These are phyloP conservation scores for Beta lomatogona DNA, from an alignment of 179 eudicot species.

Conservation along the genomic window DNA sequence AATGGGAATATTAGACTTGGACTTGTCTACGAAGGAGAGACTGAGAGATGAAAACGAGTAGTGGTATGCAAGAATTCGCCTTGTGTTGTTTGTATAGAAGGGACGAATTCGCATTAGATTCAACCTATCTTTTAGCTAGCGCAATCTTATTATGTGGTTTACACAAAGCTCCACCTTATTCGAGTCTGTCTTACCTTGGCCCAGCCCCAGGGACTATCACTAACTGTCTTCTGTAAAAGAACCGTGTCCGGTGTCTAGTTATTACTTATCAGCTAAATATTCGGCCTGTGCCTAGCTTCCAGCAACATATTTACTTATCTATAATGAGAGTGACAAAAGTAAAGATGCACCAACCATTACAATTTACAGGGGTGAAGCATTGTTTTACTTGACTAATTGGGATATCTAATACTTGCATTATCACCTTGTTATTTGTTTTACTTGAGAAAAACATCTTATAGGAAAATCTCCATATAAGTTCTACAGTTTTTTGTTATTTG, in stretches of 20 bases:
- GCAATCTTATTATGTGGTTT: not conserved
- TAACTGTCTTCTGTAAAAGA: not conserved
- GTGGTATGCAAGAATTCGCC: not conserved
- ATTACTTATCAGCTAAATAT: not conserved
- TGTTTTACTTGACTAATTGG: not conserved
- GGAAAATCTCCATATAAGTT: not conserved
- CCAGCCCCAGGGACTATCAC: not conserved
- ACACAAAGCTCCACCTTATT: not conserved
- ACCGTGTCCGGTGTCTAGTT: not conserved
- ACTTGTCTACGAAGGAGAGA: not conserved
- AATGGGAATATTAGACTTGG: no score
- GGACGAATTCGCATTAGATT: not conserved
- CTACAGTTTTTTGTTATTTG: not conserved
- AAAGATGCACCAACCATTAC: not conserved
- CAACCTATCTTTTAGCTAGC: not conserved
- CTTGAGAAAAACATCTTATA: not conserved
- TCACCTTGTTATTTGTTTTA: not conserved
- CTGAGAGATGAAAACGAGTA: not conserved
- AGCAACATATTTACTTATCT: not conserved
- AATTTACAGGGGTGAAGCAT: not conserved
- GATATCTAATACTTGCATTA: not conserved
- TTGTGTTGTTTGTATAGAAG: not conserved
- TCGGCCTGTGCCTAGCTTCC: not conserved
- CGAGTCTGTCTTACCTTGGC: not conserved
- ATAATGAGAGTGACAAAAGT: not conserved